phyloP scores from a whole-genome alignment of 2,329 filamentous ascomycete genomes.

The Penicillium sp. region DNA sequence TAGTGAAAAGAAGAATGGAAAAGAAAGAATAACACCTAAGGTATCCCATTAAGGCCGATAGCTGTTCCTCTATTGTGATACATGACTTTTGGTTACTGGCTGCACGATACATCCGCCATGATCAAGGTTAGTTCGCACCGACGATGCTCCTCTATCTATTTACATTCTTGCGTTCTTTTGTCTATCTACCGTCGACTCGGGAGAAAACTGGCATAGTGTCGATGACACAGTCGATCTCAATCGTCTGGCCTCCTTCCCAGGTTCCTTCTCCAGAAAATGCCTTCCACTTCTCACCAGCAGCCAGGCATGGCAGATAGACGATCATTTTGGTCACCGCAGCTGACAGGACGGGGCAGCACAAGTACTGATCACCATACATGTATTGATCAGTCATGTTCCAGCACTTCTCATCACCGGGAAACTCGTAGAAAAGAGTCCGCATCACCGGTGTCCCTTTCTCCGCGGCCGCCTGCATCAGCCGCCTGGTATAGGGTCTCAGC shows the following conservation, averaged over 20 bases:
- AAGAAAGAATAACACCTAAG: too few relatives aligned
- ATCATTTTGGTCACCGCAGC: not conserved
- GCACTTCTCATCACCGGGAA: not conserved
- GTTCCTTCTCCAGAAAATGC: not conserved
- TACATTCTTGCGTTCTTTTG: not conserved
- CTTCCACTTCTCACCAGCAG: not conserved
- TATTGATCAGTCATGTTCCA: conserved; percentile 5
- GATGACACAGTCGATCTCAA: not conserved
- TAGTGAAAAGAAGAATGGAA: too few relatives aligned
- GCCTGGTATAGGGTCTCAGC: conserved; percentile 1
- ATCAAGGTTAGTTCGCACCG: too few relatives aligned
- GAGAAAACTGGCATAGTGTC: conserved; percentile 2
- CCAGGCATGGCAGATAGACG: not conserved
- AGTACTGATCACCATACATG: not conserved
- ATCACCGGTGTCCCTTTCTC: conserved; percentile 6
- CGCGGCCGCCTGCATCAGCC: conserved; percentile 1
- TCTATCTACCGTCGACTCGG: not conserved
- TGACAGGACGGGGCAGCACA: conserved; percentile 1
- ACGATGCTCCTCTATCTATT: not conserved
- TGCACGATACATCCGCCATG: too few relatives aligned
- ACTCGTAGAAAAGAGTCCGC: conserved; percentile 4
- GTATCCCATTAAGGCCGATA: too few relatives aligned
- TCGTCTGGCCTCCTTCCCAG: not conserved
- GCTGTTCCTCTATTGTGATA: too few relatives aligned
- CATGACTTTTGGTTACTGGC: too few relatives aligned